Evolutionary conservation across 805 yeast genomes (phyloP).

Genomic region (Blastobotrys peoriensis): DNA sequence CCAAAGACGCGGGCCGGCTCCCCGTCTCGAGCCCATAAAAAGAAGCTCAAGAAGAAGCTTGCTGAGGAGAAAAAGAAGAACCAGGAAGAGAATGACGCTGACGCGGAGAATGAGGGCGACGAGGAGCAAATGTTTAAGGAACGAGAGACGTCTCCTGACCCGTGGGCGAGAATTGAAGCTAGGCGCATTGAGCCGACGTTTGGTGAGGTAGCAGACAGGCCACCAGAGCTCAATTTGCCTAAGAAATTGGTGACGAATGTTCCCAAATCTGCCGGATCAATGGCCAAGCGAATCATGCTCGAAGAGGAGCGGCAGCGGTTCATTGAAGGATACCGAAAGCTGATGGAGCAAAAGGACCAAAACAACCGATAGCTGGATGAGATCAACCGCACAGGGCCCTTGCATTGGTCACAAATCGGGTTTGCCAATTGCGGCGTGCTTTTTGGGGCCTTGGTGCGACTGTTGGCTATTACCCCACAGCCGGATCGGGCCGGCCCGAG

Average conservation of each 20-base stretch:
- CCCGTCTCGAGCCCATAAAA: slow-evolving; percentile 26
- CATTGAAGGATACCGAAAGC: slow-evolving; percentile 31
- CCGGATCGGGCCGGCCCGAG: too few species aligned
- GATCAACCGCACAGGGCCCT: too few species aligned
- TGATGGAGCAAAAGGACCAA: slow-evolving; percentile 16
- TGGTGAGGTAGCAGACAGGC: slow-evolving; percentile 37
- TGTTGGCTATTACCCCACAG: too few species aligned
- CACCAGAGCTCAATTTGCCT: slow-evolving; percentile 33
- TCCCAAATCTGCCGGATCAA: slow-evolving; percentile 36
- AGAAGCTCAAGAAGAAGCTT: slow-evolving; percentile 22
- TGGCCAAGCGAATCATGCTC: slow-evolving; percentile 33
- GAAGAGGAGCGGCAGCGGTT: slow-evolving; percentile 34
- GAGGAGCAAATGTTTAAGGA: slow-evolving; percentile 17
- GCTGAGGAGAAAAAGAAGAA: slow-evolving; percentile 15
- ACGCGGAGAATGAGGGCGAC: slow-evolving; percentile 22
- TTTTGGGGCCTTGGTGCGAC: too few species aligned
- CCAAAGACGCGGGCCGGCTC: slow-evolving; percentile 31
- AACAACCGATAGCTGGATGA: too few species aligned
- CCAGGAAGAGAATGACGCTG: slow-evolving; percentile 16
- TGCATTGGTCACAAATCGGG: too few species aligned
- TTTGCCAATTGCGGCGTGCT: too few species aligned
- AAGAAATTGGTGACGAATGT: slow-evolving; percentile 30
- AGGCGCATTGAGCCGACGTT: slow-evolving; percentile 29
- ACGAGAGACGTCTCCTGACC: slow-evolving; percentile 37
- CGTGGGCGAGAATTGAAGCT: slow-evolving; percentile 34